phyloP scores from a whole-genome alignment of 2,329 filamentous ascomycete genomes.

The Aureobasidium sp. region DNA sequence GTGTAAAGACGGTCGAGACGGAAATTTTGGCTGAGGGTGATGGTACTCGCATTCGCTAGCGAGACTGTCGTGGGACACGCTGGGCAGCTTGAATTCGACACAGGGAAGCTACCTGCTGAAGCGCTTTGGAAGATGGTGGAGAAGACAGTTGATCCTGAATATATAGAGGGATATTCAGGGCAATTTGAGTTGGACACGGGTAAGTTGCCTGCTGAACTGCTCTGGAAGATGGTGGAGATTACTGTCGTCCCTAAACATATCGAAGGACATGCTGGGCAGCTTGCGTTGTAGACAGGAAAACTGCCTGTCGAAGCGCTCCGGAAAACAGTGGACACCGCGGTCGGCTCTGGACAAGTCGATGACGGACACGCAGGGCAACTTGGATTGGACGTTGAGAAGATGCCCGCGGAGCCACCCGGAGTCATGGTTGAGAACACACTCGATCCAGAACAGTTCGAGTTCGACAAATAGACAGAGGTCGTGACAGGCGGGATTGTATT shows the following conservation, averaged over 20 bases:
- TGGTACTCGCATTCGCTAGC: background rate
- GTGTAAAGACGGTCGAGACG: background rate
- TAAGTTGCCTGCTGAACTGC: no score
- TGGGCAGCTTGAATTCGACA: background rate
- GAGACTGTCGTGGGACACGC: background rate
- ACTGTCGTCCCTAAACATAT: no score
- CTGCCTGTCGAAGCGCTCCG: no score
- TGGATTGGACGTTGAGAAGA: background rate
- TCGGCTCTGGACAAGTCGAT: no score
- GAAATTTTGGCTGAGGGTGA: background rate
- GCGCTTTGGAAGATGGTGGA: background rate
- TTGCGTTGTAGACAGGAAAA: no score
- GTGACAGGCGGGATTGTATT: background rate
- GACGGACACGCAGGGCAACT: background rate
- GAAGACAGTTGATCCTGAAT: background rate
- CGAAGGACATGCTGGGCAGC: no score
- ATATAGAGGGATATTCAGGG: background rate
- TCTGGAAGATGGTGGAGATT: no score
- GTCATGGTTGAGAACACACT: background rate
- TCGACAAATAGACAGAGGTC: background rate
- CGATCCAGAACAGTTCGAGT: background rate
- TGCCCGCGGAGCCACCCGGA: background rate
- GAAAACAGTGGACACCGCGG: no score
- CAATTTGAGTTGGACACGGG: no score
- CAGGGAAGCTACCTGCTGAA: background rate